Evolutionary conservation across 2,329 filamentous ascomycete genomes (phyloP).

Genomic region (Metarhizium sp.): DNA sequence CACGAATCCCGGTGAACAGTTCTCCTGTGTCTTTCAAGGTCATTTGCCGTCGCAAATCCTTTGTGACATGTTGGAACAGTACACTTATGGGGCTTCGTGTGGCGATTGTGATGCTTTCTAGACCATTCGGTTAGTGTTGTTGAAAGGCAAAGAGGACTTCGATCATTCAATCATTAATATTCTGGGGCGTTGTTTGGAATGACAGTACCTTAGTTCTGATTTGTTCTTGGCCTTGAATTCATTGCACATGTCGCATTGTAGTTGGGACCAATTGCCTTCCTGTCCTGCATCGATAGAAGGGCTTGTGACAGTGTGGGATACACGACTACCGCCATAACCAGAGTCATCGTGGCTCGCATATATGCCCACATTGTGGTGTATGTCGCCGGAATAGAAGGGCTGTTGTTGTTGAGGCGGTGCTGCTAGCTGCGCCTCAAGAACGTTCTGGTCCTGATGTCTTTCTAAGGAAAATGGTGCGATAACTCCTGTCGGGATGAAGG

Average conservation of each 20-base stretch:
- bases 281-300: conserved; percentile 30
- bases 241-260: conserved; percentile 1
- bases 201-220: conserved; percentile 6
- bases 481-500: background rate
- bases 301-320: conserved; percentile 33
- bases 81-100: conserved; percentile 60
- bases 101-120: conserved; percentile 68
- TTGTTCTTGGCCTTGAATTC: conserved; percentile 4
- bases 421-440: background rate
- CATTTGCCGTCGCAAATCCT: conserved; percentile 74
- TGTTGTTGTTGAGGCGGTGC: background rate
- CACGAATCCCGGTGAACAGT: conserved; percentile 54
- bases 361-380: conserved; percentile 22
- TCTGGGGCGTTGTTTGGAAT: background rate
- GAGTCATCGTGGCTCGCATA: conserved; percentile 26
- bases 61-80: conserved; percentile 45
- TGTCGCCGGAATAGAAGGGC: background rate
- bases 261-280: background rate
- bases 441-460: background rate
- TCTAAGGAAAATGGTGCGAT: background rate
- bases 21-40: conserved; percentile 69
- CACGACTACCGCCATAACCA: conserved; percentile 33
- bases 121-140: background rate
- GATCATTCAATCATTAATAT: too few species aligned
- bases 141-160: background rate